Percentiles rank a stretch among this genome's conserved stretches.
Evolutionary conservation across 1,284 basidiomycete genomes (phyloP).

Genomic region (Cystobasidium sp.): DNA sequence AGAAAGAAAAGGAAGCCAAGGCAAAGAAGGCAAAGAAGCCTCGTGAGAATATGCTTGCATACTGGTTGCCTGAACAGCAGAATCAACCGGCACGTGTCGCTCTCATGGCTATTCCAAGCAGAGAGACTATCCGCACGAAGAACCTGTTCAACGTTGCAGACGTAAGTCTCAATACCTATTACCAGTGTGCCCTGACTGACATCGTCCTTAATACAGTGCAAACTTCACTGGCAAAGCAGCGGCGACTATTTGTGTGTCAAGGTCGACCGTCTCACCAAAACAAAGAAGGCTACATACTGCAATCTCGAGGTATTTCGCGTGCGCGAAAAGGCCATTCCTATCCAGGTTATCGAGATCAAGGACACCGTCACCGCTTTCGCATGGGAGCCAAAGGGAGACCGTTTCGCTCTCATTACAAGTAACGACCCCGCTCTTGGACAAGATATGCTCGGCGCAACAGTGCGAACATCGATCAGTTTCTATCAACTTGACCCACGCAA

Average conservation of each 20-base stretch:
- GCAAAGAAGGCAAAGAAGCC: constrained; percentile 60
- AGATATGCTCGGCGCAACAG: constrained; percentile 82
- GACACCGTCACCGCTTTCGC: constrained; percentile 96
- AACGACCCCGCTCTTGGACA: constrained; percentile 92
- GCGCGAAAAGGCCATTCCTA: constrained; percentile 96
- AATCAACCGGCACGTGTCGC: constrained; percentile 98
- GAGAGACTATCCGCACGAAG: constrained; percentile 86
- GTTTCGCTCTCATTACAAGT: constrained; percentile 94
- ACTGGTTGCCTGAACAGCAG: constrained; percentile 93
- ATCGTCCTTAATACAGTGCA: constrained; percentile 68
- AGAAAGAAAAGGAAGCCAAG: constrained; percentile 41
- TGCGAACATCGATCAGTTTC: constrained; percentile 97
- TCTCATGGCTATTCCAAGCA: constrained; percentile 84
- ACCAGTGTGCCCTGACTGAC: constrained; percentile 1
- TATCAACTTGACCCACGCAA: constrained; percentile 92
- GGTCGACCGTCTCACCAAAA: constrained; percentile 98
- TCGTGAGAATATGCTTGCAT: constrained; percentile 90
- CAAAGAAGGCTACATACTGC: constrained; percentile 98
- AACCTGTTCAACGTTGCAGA: constrained; percentile 98
- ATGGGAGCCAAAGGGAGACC: constrained; percentile 96
- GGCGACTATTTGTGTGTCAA: constrained; percentile 99
- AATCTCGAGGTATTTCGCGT: constrained; percentile 98
- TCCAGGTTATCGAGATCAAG: constrained; percentile 97
- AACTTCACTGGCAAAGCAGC: constrained; percentile 98
- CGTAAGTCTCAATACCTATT: constrained; percentile 62